Conservation (phyloP, 208 protist species). For the Leishmania turanica region DNA sequence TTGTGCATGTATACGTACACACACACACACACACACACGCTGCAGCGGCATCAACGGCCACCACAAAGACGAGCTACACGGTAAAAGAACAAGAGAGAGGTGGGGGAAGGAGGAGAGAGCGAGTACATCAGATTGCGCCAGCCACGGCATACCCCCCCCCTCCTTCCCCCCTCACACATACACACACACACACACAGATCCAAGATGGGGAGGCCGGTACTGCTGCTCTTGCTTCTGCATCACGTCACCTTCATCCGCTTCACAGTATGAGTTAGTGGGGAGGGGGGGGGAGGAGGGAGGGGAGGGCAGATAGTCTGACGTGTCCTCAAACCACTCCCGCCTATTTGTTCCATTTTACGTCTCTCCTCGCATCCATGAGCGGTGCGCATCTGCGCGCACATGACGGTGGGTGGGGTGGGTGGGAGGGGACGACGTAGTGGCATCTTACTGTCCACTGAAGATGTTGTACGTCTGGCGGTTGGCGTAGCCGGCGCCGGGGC, state of each 20-base stretch:
- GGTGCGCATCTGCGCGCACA: no score
- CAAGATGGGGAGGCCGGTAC: not conserved
- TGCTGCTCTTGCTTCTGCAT: not conserved
- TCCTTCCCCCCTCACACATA: not conserved
- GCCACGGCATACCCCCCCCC: not conserved
- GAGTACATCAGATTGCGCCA: not conserved
- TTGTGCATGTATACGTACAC: not conserved
- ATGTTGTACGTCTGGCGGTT: constrained; percentile 90
- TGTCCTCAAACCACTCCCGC: no score
- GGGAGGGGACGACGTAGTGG: not conserved
- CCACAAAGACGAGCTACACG: not conserved
- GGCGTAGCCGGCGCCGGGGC: constrained; percentile 73
- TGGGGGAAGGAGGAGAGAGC: not conserved
- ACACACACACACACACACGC: not conserved
- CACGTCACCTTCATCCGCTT: not conserved
- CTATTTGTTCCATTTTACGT: no score
- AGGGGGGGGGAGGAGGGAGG: not conserved
- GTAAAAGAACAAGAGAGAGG: not conserved
- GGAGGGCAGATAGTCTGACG: not conserved
- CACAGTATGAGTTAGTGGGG: not conserved
- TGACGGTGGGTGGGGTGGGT: no score
- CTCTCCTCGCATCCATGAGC: no score
- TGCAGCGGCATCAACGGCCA: not conserved
- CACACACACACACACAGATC: not conserved
- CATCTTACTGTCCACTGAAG: constrained; percentile 70